Percentiles rank a stretch among this genome's conserved stretches.
These are phyloP conservation scores for Amanita jacksonii DNA, from an alignment of 768 basidiomycete genomes.

Conservation along the genomic window DNA sequence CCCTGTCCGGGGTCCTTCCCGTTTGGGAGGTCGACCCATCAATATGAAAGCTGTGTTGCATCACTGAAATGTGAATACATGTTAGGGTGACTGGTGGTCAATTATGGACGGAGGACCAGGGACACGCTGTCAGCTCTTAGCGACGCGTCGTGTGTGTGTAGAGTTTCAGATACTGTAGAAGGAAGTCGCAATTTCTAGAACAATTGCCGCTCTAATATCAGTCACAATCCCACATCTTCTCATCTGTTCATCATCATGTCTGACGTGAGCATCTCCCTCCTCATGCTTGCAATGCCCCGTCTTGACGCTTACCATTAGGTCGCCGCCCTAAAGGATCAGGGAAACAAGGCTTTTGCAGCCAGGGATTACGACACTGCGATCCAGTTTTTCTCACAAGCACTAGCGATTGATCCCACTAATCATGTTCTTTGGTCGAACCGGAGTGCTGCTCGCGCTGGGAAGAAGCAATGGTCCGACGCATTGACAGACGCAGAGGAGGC, in stretches of 20 bases:
- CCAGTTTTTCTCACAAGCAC: constrained; percentile 73
- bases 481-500: constrained; percentile 89
- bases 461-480: constrained; percentile 67
- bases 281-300: not conserved
- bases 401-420: constrained; percentile 73
- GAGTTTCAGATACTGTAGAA: constrained; percentile 11
- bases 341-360: constrained; percentile 92
- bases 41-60: no score
- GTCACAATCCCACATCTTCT: constrained; percentile 4
- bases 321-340: constrained; percentile 75
- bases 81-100: not conserved
- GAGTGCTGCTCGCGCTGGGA: constrained; percentile 84
- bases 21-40: no score
- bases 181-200: constrained; percentile 21
- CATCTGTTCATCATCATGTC: constrained; percentile 23
- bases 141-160: no score
- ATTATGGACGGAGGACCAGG: constrained; percentile 3
- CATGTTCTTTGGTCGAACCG: constrained; percentile 91
- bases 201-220: constrained; percentile 11
- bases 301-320: constrained; percentile 18
- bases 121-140: constrained; percentile 4
- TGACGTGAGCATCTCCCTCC: constrained; percentile 22
- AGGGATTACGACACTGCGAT: constrained; percentile 89
- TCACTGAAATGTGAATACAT: no score
- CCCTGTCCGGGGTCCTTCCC: constrained; percentile 9